Base-by-base conservation (phyloP, 2,329 filamentous ascomycete species). In the Nothopassalora personata region DNA sequence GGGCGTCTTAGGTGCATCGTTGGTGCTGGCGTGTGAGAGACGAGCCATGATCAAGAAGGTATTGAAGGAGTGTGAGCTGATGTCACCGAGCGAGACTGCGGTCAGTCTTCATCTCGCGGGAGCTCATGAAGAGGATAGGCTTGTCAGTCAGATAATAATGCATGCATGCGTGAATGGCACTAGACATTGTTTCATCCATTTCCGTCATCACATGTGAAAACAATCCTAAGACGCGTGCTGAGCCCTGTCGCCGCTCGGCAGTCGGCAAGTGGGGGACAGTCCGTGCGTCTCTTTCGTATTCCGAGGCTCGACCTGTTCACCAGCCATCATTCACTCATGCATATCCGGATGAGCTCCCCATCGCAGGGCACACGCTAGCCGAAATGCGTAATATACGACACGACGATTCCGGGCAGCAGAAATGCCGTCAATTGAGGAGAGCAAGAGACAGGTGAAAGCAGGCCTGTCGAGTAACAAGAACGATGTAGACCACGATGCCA, bases 381-480 rank as follows among this genome's bases (percentile, higher is more conserved):
- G 54, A 57, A 10, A 63, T 65, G 61, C 56, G 39, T 28, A 39
- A 48, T 2, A 4, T 28, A 34, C 18, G 8, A 18, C 23, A 7
- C 7, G 18, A 33, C 7, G 15, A 11, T n/a, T 5, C 50, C 15
- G 33, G 57, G 48, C 62, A 30, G 57, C 63, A 59, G 57, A 34
- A 19, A 71, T 72, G 70, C 70, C 70, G 50, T 71, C 70, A 27
- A 64, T 72, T 55, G 70, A 68, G 58, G 70, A 71, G 57, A 70
- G 62, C 47, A 67, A 67, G 59, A 66, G 64, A 58, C 64, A 66
- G 57, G 70, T 72, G 53, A 65, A 66, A 30, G 67, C 67, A 36
- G 60, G 60, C 15, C 54, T 71, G 53, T 48, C 54, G 43, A 58
- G 51, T 23, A 60, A 60, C 10, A 48, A 58, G 18, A 53, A 64